These are phyloP conservation scores for Didymella segeticola DNA, from an alignment of 2,329 filamentous ascomycete species.

Conservation along the genomic window DNA sequence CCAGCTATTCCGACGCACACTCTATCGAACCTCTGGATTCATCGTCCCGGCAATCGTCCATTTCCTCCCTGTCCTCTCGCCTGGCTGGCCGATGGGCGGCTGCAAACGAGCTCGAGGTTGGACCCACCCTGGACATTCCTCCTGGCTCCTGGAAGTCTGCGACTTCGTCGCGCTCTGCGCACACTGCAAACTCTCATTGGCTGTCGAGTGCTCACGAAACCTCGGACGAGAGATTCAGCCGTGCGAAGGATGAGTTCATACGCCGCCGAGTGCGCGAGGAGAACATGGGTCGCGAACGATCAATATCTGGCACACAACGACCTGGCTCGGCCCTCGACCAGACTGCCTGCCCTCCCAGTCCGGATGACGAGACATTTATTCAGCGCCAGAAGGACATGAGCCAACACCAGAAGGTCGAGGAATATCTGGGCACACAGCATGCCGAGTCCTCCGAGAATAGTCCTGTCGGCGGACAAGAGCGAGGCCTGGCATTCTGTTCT, in stretches of 20 bases:
- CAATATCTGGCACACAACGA: conserved; percentile 30
- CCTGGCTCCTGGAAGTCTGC: conserved; percentile 15
- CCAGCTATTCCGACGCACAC: conserved; percentile 52
- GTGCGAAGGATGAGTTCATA: conserved; percentile 49
- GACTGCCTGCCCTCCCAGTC: conserved; percentile 55
- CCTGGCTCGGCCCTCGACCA: conserved; percentile 40
- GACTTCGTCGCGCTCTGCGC: conserved; percentile 12
- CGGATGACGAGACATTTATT: conserved; percentile 51
- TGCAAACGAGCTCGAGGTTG: conserved; percentile 34
- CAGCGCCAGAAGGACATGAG: conserved; percentile 37
- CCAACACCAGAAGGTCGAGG: conserved; percentile 38
- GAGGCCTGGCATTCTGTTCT: conserved; percentile 52
- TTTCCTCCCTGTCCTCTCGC: conserved; percentile 49
- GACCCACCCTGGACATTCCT: conserved; percentile 27
- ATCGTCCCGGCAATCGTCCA: conserved; percentile 48
- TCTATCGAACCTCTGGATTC: conserved; percentile 31
- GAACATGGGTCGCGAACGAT: conserved; percentile 35
- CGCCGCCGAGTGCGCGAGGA: conserved; percentile 45
- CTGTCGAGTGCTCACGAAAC: conserved; percentile 28
- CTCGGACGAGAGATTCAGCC: conserved; percentile 43
- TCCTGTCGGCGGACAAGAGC: conserved; percentile 42
- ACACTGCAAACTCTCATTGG: conserved; percentile 17
- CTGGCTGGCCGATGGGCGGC: conserved; percentile 32
- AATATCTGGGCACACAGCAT: conserved; percentile 37
- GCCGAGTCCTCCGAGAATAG: conserved; percentile 50